Evolutionary conservation across 2,329 filamentous ascomycete genomes (phyloP).

Genomic region (Beauveria rudraprayagi): DNA sequence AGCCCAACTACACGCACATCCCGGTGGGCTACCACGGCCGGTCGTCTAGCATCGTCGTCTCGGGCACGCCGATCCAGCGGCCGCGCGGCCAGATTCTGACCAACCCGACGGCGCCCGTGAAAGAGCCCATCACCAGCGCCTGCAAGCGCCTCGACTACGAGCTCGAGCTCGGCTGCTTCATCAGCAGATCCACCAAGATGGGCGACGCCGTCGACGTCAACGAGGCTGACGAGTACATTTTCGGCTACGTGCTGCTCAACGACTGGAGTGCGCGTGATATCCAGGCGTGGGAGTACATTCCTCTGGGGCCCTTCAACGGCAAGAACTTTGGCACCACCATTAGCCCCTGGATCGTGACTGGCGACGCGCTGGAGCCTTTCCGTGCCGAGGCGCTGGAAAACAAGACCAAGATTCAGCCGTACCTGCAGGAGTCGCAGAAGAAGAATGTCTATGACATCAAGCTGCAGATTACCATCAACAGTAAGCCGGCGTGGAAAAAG

Average conservation of each 20-base stretch:
- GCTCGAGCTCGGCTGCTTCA: conserved; percentile 68
- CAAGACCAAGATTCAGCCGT: conserved; percentile 26
- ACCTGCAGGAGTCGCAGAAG: conserved; percentile 47
- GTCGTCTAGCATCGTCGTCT: conserved; percentile 66
- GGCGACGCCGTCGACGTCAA: conserved; percentile 58
- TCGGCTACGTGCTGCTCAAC: conserved; percentile 59
- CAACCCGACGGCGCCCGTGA: conserved; percentile 40
- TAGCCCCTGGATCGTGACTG: conserved; percentile 54
- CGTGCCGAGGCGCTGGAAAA: conserved; percentile 22
- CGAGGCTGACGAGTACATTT: conserved; percentile 62
- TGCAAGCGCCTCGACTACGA: conserved; percentile 64
- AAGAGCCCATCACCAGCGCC: conserved; percentile 50
- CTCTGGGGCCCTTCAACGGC: conserved; percentile 53
- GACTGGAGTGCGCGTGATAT: conserved; percentile 59
- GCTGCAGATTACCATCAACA: conserved; percentile 31
- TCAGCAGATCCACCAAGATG: conserved; percentile 57
- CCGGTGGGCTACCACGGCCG: conserved; percentile 77
- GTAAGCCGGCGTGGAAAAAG: conserved; percentile 21
- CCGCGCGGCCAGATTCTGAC: conserved; percentile 65
- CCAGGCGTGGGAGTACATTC: conserved; percentile 53
- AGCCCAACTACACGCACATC: conserved; percentile 74
- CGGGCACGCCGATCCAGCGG: conserved; percentile 62
- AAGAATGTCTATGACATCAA: conserved; percentile 29
- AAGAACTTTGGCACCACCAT: conserved; percentile 55
- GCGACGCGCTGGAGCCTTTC: conserved; percentile 43